phyloP scores from a whole-genome alignment of 148 eudicot genomes.

The Polygonum maritimum region DNA sequence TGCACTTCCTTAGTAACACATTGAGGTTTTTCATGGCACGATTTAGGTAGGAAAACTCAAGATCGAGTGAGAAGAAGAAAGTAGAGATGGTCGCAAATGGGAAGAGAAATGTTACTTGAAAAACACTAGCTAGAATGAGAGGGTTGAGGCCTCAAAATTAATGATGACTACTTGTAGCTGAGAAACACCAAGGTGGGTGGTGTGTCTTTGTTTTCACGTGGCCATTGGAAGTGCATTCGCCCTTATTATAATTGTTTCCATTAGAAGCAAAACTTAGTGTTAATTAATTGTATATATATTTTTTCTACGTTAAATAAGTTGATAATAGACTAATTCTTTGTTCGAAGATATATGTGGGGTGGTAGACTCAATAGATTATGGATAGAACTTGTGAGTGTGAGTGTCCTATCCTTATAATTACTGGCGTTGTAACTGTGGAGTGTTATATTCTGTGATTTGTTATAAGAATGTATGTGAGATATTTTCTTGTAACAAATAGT shows the following conservation, averaged over 20 bases:
- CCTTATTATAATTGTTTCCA: not conserved
- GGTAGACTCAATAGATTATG: no score
- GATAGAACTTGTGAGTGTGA: no score
- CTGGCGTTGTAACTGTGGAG: no score
- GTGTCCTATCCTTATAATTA: no score
- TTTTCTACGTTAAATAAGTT: no score
- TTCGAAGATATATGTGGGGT: no score
- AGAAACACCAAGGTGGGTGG: not conserved
- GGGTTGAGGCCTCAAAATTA: not conserved
- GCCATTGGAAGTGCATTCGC: not conserved
- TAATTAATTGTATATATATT: no score
- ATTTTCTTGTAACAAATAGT: no score
- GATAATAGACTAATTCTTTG: no score
- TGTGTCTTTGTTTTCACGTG: not conserved
- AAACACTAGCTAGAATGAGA: not conserved
- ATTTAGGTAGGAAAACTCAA: not conserved
- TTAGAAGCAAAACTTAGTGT: no score
- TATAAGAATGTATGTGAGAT: no score
- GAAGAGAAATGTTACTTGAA: not conserved
- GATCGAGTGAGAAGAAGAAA: not conserved
- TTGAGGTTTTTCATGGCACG: conserved; percentile 46
- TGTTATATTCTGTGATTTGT: no score
- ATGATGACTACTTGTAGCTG: not conserved
- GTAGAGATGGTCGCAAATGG: not conserved
- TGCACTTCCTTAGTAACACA: conserved; percentile 54